Evolutionary conservation across 352 stramenopile genomes (phyloP), one percentile per base, ranked within the genome.

Genomic region (Aphanomyces cochlioides): DNA sequence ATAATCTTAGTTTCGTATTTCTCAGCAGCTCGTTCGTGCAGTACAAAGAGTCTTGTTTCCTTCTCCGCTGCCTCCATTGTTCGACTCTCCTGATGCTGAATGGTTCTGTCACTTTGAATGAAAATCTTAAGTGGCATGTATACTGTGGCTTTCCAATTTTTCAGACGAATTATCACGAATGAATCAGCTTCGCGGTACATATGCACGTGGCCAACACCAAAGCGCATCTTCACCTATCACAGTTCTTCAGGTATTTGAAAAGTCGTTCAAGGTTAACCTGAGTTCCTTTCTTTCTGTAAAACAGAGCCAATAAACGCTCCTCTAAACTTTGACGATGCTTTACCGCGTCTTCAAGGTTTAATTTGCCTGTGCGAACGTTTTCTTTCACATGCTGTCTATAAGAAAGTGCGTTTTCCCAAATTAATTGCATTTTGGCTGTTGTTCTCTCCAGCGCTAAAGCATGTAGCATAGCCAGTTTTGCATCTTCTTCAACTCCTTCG

Each of bases 401-500:
- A 0, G 28, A 43, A 47, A 69, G 57, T 47, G 87, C 74, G 0
- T 75, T 80, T 28, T 80, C 56, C 13, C 78, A 78, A 15, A 90
- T 69, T 1, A 50, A n/a, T 0, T 57, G 67, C 85, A 93, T 92
- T 40, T 84, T 78, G 17, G 77, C 65, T 40, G 81, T 90, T 53
- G 74, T 89, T 61, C 79, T 74, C 40, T 90, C 76, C 1, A 93
- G 73, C 28, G 85, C 76, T 6, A 81, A 80, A 0, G 79, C 83
- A 57, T 93, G 83, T 19, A 84, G 86, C 54, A 90, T 85, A 0
- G 84, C 83, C 63, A 92, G 88, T 60, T 90, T 81, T 1, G 84
- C 84, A 47, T 92, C 84, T 73, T 93, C 83, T 67, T 92, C 83
- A 1, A 90, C 82, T 3, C 84, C 85, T 79, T 89, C 81, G 3